Evolutionary conservation across 2,329 filamentous ascomycete species (phyloP).

Genomic region (Microascus cirrosus): DNA sequence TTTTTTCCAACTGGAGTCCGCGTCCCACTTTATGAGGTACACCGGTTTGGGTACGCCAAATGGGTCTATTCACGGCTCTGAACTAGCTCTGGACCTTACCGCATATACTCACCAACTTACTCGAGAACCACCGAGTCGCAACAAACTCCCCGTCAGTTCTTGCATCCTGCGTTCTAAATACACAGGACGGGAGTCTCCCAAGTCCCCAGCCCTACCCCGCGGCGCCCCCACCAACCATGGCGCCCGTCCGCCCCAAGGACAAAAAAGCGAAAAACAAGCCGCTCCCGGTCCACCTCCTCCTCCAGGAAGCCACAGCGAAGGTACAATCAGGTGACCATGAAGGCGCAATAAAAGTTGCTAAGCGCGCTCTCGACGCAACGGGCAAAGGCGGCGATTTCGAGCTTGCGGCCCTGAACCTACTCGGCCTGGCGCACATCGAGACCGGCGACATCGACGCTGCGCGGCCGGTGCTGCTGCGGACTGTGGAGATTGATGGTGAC

Average conservation of each 20-base stretch:
- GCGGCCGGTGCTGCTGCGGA: constrained; percentile 58
- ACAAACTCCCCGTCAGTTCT: background rate
- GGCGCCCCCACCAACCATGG: constrained; percentile 18
- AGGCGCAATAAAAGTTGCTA: constrained; percentile 26
- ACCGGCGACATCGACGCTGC: constrained; percentile 71
- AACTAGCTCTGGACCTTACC: background rate
- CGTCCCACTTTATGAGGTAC: background rate
- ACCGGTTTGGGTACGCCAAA: background rate
- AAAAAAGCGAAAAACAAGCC: constrained; percentile 19
- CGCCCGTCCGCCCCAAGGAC: constrained; percentile 25
- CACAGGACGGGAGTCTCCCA: background rate
- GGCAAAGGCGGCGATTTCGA: constrained; percentile 35
- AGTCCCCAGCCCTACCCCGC: background rate
- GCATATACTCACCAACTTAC: background rate
- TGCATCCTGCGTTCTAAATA: too few relatives aligned
- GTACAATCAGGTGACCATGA: constrained; percentile 29
- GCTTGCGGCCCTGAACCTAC: constrained; percentile 59
- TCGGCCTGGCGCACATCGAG: constrained; percentile 76
- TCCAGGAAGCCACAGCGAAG: constrained; percentile 28
- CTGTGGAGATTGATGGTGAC: constrained; percentile 65
- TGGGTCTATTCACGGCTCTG: background rate
- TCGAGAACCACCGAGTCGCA: background rate
- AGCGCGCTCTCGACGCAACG: constrained; percentile 29
- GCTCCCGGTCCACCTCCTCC: constrained; percentile 14
- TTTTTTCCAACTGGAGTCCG: constrained; percentile 5